phyloP scores from a whole-genome alignment of 805 yeast species.

The Candida parachauliodes region DNA sequence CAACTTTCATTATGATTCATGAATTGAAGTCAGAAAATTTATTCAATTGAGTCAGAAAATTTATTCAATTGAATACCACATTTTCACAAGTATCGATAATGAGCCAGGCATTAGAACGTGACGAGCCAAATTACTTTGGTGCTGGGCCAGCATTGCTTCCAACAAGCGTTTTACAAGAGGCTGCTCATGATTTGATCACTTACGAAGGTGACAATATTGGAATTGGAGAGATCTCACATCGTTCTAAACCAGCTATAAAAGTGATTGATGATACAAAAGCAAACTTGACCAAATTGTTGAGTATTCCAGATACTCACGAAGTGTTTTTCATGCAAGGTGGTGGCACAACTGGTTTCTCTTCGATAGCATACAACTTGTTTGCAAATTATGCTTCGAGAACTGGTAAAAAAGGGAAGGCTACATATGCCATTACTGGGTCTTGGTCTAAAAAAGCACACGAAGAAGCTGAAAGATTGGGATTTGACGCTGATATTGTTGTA shows the following conservation, averaged over 20 bases:
- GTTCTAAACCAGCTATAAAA: conserved; percentile 76
- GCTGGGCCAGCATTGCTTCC: conserved; percentile 99
- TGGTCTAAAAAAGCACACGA: conserved; percentile 90
- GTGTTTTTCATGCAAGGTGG: conserved; percentile 97
- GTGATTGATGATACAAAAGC: conserved; percentile 76
- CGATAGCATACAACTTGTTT: conserved; percentile 75
- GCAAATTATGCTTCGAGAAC: conserved; percentile 71
- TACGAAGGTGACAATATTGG: conserved; percentile 76
- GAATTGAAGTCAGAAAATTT: not conserved
- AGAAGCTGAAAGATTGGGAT: conserved; percentile 83
- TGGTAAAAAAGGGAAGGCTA: conserved; percentile 75
- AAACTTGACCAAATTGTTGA: conserved; percentile 58
- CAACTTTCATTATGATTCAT: not conserved
- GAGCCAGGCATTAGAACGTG: conserved; percentile 45
- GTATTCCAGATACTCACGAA: conserved; percentile 89
- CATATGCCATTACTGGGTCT: conserved; percentile 85
- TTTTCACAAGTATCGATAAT: too few species aligned
- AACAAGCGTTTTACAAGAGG: conserved; percentile 76
- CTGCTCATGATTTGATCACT: conserved; percentile 77
- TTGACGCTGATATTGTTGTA: conserved; percentile 65
- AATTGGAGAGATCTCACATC: conserved; percentile 93
- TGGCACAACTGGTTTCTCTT: conserved; percentile 93
- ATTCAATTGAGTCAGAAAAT: not conserved
- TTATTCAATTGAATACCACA: too few species aligned
- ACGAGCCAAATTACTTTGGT: conserved; percentile 81